phyloP scores from a whole-genome alignment of 2,329 filamentous ascomycete genomes.

The Arthrobotrys iridis region DNA sequence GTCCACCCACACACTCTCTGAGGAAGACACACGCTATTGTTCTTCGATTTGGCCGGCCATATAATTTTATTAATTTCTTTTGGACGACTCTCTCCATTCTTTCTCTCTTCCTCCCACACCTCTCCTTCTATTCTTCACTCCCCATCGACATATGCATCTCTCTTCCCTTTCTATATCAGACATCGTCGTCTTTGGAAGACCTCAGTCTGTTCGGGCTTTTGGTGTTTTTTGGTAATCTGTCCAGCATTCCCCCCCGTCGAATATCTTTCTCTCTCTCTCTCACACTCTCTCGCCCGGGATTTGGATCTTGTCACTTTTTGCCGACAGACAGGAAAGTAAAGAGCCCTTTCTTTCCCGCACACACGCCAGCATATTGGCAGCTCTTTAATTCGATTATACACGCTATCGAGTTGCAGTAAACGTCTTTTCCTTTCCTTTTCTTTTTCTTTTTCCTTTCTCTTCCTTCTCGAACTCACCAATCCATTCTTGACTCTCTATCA shows the following conservation, averaged over 20 bases:
- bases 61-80: constrained; percentile 55
- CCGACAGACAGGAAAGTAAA: no score
- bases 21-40: neutral
- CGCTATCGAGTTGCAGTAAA: neutral
- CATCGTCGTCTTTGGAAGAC: neutral
- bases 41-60: constrained; percentile 18
- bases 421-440: constrained; percentile 29
- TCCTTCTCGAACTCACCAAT: neutral
- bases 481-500: neutral
- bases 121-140: constrained; percentile 17
- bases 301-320: no score
- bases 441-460: neutral
- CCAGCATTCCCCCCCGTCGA: neutral
- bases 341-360: no score
- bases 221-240: neutral
- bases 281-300: no score
- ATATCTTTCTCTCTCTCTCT: neutral
- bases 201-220: neutral
- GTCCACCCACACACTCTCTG: neutral
- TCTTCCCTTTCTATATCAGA: neutral
- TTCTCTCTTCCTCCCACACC: constrained; percentile 14
- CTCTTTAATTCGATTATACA: neutral
- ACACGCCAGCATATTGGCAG: no score
- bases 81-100: constrained; percentile 51
- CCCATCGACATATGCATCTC: neutral